Base-by-base conservation (phyloP, 2,329 filamentous ascomycete genomes). In the Trichoderma semiorbis region DNA sequence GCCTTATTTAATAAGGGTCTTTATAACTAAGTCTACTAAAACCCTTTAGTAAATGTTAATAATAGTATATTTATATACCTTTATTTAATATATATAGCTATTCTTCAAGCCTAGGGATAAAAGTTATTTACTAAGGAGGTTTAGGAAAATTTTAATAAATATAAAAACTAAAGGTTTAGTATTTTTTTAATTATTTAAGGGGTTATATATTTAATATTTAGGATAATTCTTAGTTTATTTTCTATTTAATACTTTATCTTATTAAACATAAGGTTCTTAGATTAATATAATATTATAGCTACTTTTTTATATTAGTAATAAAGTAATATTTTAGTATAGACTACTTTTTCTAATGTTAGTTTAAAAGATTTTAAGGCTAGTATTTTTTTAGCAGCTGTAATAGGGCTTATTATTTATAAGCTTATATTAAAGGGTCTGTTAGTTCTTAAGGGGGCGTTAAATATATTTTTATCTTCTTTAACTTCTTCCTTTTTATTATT, bases 71-170 rank as follows among this genome's bases (percentile, higher is more conserved):
- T 21, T 50, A 50, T 50, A 50, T 50, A 50, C 18, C 5, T 50
- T 50, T n/a, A 50, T 21, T 21, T 34, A 34, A 34, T 34, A 34
- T 34, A 34, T 34, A 34, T 34, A 34, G 4, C 5, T 34, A 34
- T 34, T 12, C 12, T 34, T 34, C 12, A 34, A 12, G 11, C 11
- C 3, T 34, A 34, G 3, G 32, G 32, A 11, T 12, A 34, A 34
- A 12, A 34, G 10, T 34, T 34, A 34, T 34, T 34, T 34, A 34
- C 5, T 34, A 34, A 26, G 14, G 5, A 10, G 43, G 21, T 24
- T 67, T 67, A 24, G 21, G 4, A n/a, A 28, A 43, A n/a, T 58
- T 58, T 57, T 67, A 67, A 67, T 58, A 67, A 36, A 67, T 58
- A 58, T 67, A 67, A 67, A n/a, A 24, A 67, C 12, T 34, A 67